Evolutionary conservation across 768 basidiomycete genomes (phyloP), one percentile per base, ranked within the genome.

Genomic region (Trametes cingulata): DNA sequence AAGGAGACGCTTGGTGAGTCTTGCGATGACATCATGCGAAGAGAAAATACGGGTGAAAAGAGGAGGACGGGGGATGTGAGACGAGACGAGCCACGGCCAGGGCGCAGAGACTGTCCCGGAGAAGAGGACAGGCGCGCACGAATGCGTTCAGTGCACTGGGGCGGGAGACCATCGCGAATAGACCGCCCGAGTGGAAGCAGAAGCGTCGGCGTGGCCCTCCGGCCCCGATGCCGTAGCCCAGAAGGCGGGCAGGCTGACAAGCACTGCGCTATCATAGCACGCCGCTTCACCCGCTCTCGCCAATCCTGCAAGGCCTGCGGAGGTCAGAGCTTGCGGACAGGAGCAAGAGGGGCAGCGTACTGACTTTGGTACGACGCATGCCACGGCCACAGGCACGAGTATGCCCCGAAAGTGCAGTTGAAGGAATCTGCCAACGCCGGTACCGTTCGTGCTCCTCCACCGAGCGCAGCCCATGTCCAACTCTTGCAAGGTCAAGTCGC

Each of bases 1-100:
- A n/a, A n/a, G n/a, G n/a, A n/a, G 46, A 47, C n/a, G 22, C 2
- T 22, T 29, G 46, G 22, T 47, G 7, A 19, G 12, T 29, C 13
- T 12, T 22, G 33, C n/a, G 25, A 53, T 53, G 52, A 53, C 52
- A 53, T 53, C 52, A 53, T 19, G 24, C 17, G 8, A 41, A 25
- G 40, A 8, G 2, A 19, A 17, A 53, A 41, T 14, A 24, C 9
- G 5, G 19, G 10, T 9, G 49, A 29, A 20, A 37, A 36, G 49
- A n/a, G n/a, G n/a, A n/a, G n/a, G n/a, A n/a, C n/a, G n/a, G n/a
- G n/a, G n/a, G n/a, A n/a, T n/a, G n/a, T n/a, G n/a, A n/a, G n/a
- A n/a, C n/a, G n/a, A n/a, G n/a, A n/a, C n/a, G n/a, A n/a, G n/a
- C n/a, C n/a, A n/a, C n/a, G n/a, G n/a, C n/a, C n/a, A n/a, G n/a